A percentile compares a stretch with the other conserved stretches of the same genome.
Conservation (phyloP, 176 grass and related monocot species). For the Chloris gayana region DNA sequence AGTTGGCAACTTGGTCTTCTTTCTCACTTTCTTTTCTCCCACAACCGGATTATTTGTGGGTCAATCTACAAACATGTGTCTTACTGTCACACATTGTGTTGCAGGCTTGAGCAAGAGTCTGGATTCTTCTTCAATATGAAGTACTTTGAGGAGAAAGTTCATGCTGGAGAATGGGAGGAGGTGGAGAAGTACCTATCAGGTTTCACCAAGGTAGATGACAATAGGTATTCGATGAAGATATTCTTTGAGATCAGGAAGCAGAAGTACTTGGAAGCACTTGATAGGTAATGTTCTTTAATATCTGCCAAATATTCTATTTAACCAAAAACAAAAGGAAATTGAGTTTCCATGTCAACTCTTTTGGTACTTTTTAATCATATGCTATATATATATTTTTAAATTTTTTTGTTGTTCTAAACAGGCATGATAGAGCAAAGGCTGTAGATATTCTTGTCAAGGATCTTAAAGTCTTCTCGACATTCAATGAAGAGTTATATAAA, state of each 20-base stretch:
- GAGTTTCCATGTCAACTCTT: background rate
- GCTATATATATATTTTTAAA: background rate
- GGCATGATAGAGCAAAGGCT: conserved; percentile 95
- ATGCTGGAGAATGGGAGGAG: conserved; percentile 92
- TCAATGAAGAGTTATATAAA: conserved; percentile 98
- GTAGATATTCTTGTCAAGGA: conserved; percentile 97
- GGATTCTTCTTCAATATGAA: conserved; percentile 96
- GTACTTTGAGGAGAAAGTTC: conserved; percentile 93
- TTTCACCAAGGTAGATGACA: conserved; percentile 97
- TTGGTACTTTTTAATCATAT: conserved; percentile 16
- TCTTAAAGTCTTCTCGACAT: conserved; percentile 98
- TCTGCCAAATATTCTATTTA: background rate
- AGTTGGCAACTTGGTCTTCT: background rate
- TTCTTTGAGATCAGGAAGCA: conserved; percentile 99
- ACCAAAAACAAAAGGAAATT: background rate
- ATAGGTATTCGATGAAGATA: conserved; percentile 99
- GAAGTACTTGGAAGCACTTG: conserved; percentile 97
- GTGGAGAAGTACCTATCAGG: conserved; percentile 96
- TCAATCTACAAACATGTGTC: background rate
- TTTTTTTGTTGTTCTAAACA: conserved; percentile 39
- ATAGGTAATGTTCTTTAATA: conserved; percentile 56
- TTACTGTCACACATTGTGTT: conserved; percentile 5
- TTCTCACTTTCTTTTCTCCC: background rate
- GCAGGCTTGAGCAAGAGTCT: conserved; percentile 92
- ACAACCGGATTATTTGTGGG: background rate